Percentiles rank a stretch among this genome's conserved stretches.
Conservation (phyloP, 345 rosid species). For the Viola odorata region DNA sequence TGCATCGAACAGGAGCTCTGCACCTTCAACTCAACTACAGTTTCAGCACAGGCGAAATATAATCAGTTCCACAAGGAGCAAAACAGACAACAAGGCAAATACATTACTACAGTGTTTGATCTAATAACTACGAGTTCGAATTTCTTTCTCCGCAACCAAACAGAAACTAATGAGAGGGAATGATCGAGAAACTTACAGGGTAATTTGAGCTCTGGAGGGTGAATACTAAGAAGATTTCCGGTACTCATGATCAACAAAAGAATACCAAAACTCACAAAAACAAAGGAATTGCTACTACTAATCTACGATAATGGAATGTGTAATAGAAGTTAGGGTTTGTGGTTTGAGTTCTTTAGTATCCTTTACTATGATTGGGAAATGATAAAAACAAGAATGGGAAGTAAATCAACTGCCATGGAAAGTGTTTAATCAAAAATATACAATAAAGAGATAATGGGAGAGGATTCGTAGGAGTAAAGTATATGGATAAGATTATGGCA, state of each 20-base stretch:
- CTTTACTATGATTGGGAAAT: no score
- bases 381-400: no score
- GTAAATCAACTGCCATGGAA: no score
- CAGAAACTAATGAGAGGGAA: not conserved
- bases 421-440: no score
- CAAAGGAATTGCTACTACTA: no score
- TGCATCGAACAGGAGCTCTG: slow-evolving; percentile 75
- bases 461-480: no score
- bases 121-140: not conserved
- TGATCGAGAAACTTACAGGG: slow-evolving; percentile 45
- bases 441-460: no score
- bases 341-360: no score
- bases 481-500: no score
- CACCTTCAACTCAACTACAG: slow-evolving; percentile 73
- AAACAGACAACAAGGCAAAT: not conserved
- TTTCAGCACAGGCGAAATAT: slow-evolving; percentile 4
- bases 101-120: not conserved
- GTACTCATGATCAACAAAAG: slow-evolving; percentile 26
- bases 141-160: slow-evolving; percentile 6
- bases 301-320: no score
- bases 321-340: no score
- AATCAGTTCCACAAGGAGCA: not conserved
- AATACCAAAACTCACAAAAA: no score
- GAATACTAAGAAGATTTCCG: slow-evolving; percentile 63
- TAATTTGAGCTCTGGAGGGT: slow-evolving; percentile 77